These are phyloP conservation scores for Corynespora cassiicola DNA, from an alignment of 2,329 filamentous ascomycete species.

Conservation along the genomic window DNA sequence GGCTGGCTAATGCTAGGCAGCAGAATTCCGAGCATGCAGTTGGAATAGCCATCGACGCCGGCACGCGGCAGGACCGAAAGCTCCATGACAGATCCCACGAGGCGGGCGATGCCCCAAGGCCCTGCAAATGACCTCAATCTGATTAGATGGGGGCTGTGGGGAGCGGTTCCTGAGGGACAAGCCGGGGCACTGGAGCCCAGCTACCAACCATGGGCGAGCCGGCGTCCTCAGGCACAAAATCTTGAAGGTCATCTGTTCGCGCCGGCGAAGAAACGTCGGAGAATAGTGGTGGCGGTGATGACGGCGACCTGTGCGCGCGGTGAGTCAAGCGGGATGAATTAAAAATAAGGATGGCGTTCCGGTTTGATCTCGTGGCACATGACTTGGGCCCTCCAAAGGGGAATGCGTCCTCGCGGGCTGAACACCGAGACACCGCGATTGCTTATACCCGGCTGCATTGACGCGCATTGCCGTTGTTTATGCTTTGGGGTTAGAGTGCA, in stretches of 20 bases:
- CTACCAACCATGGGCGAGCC: no score
- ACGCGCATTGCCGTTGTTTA: no score
- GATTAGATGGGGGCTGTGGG: constrained; percentile 38
- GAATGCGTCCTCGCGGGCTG: constrained; percentile 17
- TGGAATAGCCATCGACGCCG: constrained; percentile 26
- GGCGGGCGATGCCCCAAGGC: no score
- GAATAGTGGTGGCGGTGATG: constrained; percentile 21
- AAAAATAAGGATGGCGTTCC: constrained; percentile 18
- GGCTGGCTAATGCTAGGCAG: constrained; percentile 34
- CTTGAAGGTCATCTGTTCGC: constrained; percentile 39
- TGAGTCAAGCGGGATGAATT: constrained; percentile 30
- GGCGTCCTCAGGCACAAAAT: constrained; percentile 28
- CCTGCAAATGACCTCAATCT: constrained; percentile 23
- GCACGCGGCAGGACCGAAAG: constrained; percentile 21
- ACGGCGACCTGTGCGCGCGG: constrained; percentile 16
- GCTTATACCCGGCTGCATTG: no score
- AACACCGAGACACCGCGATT: constrained; percentile 26
- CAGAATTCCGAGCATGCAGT: constrained; percentile 31
- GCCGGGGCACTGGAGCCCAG: no score
- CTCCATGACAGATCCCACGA: no score
- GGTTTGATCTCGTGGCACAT: constrained; percentile 29
- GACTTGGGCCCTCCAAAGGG: constrained; percentile 18
- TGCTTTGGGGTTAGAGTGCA: no score
- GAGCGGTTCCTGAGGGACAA: constrained; percentile 25
- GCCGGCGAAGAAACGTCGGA: constrained; percentile 26